Evolutionary conservation across 208 protist genomes (phyloP), one percentile per base, ranked within the genome.

Genomic region (Acanthamoeba culbertsoni): DNA sequence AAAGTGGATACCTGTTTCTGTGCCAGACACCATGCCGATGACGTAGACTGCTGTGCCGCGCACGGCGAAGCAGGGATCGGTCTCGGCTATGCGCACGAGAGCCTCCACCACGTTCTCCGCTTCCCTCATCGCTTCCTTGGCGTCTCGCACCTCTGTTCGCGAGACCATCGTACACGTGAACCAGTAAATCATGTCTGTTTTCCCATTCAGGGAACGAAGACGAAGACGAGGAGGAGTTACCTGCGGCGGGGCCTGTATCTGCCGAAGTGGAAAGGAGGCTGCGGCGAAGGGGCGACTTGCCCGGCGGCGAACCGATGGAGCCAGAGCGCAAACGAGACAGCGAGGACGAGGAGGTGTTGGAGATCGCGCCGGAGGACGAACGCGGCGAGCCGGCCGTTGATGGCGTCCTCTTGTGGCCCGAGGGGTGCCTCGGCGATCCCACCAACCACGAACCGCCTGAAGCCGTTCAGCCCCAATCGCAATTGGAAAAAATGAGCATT

Each of bases 41-140:
- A 92, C 79, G 73, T 96, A 96, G 59, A 96, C 71, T 31, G 86
- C 92, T 5, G 94, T 96, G 20, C 86, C 86, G 23, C 86, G 55
- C 31, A 92, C 31, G 59, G 40, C 42, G 28, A 92, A 75, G 62
- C 59, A 92, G 63, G 26, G 7, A 42, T 92, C 86, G 3, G 40
- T 68, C 35, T 92, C 43, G 59, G 86, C 86, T 4, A 92, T 46
- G 2, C 63, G 79, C 33, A 89, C 79, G 79, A 89, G 43, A n/a
- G 46, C 46, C 33, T 89, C 79, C 33, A 89, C 79, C 53, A 89
- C 79, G 16, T 82, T 82, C 71, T 82, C 71, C 28, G 71, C 71
- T 31, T 82, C 71, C 3, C 71, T 8, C 71, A 82, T 16, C 40
- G 71, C 71, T 16, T 82, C 71, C 71, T 53, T 82, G 20, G 71